Conservation (phyloP, 192 early-diverging fungal species). For the Rhizoclosmatium globosum region DNA sequence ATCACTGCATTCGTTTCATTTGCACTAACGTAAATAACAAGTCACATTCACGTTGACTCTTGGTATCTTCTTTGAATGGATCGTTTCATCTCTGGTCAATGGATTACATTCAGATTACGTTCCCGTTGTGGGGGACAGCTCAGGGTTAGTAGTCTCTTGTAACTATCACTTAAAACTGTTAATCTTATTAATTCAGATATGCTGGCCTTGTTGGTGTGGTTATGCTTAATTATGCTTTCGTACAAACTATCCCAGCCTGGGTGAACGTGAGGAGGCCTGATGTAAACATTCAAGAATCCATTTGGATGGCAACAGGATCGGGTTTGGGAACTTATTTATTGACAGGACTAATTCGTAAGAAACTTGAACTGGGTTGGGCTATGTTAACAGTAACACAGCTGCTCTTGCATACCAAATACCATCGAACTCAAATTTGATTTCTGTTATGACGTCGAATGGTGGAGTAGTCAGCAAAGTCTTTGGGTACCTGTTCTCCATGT, state of each 20-base stretch:
- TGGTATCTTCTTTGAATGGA: slow-evolving; percentile 49
- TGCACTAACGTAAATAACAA: not conserved
- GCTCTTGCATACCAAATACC: slow-evolving; percentile 40
- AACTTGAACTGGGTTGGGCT: not conserved
- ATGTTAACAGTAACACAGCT: slow-evolving; percentile 3
- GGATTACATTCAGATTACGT: slow-evolving; percentile 9
- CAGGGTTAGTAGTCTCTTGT: not conserved
- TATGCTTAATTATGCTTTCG: slow-evolving; percentile 58
- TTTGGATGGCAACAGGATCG: slow-evolving; percentile 48
- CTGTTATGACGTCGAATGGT: slow-evolving; percentile 17
- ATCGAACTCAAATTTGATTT: slow-evolving; percentile 22
- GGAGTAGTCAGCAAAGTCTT: slow-evolving; percentile 33
- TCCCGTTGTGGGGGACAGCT: slow-evolving; percentile 26
- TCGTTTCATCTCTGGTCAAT: slow-evolving; percentile 26
- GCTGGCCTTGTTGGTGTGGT: slow-evolving; percentile 47
- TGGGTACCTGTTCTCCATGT: slow-evolving; percentile 34
- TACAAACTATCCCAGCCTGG: slow-evolving; percentile 50
- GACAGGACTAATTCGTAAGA: slow-evolving; percentile 44
- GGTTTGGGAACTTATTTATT: slow-evolving; percentile 45
- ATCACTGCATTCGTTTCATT: not conserved
- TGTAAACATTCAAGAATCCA: slow-evolving; percentile 54
- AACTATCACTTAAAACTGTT: not conserved
- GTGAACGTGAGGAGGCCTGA: slow-evolving; percentile 56
- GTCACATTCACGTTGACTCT: slow-evolving; percentile 49
- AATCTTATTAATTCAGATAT: slow-evolving; percentile 16